These are phyloP conservation scores for Flaveria floridana DNA, from an alignment of 140 eudicot genomes.

Conservation along the genomic window DNA sequence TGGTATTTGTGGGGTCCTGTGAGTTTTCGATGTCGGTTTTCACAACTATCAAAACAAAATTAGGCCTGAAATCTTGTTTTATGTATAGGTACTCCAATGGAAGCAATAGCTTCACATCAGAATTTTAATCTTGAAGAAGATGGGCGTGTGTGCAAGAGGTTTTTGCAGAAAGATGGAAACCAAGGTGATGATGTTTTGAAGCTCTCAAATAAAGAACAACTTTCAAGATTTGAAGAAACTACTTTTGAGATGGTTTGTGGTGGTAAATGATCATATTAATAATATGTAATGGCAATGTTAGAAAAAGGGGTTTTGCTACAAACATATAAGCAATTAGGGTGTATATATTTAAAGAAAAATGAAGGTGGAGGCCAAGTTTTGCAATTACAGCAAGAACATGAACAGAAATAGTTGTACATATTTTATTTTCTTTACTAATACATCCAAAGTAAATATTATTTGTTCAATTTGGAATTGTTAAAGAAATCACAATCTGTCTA, in stretches of 20 bases:
- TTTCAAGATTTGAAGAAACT: conserved; percentile 21
- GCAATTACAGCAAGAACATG: conserved; percentile 5
- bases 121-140: conserved; percentile 21
- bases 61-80: neutral
- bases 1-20: neutral
- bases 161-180: conserved; percentile 26
- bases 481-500: too few species aligned
- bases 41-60: neutral
- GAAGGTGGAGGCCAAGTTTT: conserved; percentile 32
- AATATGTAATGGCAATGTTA: conserved; percentile 10
- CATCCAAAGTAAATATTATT: neutral
- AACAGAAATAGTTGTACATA: neutral
- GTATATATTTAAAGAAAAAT: conserved; percentile 25
- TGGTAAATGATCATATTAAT: conserved; percentile 24
- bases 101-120: conserved; percentile 16
- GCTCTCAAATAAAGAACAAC: conserved; percentile 22
- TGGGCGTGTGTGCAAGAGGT: conserved; percentile 11
- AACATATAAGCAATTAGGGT: conserved; percentile 22
- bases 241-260: conserved; percentile 33
- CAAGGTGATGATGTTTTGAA: conserved; percentile 19
- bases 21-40: neutral
- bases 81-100: conserved; percentile 27
- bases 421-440: neutral
- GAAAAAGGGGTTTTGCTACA: neutral
- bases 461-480: too few species aligned